phyloP scores from a whole-genome alignment of 1,139 yeast species.

The Suhomyces ambrosiae region DNA sequence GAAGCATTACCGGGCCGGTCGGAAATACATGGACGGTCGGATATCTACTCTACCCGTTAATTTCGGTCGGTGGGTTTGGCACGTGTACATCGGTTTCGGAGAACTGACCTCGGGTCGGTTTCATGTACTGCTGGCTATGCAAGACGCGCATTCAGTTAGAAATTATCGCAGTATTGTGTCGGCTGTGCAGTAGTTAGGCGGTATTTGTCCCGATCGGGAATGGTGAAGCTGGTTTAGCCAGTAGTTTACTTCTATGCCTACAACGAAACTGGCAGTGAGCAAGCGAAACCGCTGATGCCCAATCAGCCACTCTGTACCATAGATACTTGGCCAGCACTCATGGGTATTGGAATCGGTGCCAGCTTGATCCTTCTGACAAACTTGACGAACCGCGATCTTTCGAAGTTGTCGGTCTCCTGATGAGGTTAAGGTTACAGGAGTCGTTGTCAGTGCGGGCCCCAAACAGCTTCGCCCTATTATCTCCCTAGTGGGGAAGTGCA shows the following conservation, averaged over 20 bases:
- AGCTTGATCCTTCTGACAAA: no score
- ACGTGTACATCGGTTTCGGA: no score
- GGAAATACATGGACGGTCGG: neutral
- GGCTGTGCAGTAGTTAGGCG: conserved; percentile 4
- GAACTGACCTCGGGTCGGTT: no score
- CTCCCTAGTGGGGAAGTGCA: neutral
- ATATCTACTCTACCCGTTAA: no score
- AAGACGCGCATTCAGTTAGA: conserved; percentile 6
- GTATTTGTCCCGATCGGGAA: conserved; percentile 5
- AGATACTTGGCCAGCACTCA: no score
- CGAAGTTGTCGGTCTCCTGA: no score
- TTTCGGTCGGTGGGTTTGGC: no score
- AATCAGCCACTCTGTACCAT: neutral
- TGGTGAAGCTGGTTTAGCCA: neutral
- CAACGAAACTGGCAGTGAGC: no score
- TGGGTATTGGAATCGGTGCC: neutral
- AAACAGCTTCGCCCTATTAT: conserved; percentile 1
- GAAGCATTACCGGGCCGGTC: neutral
- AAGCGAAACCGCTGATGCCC: no score
- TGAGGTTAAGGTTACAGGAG: no score
- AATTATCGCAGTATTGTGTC: conserved; percentile 3
- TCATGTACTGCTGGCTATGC: conserved; percentile 1
- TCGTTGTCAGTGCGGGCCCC: conserved; percentile 1
- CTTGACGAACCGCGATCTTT: no score
- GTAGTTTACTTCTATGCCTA: no score